Conservation (phyloP, 345 rosid genomes). For the Melaleuca alternifolia region DNA sequence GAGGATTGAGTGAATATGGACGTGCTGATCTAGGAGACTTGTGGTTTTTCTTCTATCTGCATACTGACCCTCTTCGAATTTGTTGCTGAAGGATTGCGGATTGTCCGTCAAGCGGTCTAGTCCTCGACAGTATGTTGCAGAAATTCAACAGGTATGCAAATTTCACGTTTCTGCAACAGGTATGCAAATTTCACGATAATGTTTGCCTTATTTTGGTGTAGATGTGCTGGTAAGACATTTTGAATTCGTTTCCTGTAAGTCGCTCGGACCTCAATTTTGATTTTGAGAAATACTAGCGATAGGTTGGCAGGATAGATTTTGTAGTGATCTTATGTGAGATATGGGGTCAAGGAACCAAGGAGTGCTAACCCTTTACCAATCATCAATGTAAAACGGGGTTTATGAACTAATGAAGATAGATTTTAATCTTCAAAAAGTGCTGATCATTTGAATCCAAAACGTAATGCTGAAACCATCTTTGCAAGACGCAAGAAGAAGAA, state of each 20-base stretch:
- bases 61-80: constrained; percentile 3
- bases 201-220: background rate
- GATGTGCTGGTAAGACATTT: background rate
- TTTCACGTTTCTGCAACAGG: too few species aligned
- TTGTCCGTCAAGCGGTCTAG: constrained; percentile 72
- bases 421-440: background rate
- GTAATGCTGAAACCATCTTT: background rate
- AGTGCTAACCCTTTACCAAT: background rate
- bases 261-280: background rate
- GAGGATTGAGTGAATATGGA: background rate
- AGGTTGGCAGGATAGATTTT: background rate
- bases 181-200: too few species aligned
- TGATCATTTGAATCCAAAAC: background rate
- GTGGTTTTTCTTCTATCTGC: background rate
- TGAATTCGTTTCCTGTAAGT: background rate
- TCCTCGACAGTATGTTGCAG: constrained; percentile 94
- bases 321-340: background rate
- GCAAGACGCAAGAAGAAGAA: background rate
- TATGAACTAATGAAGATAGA: background rate
- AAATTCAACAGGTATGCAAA: constrained; percentile 64
- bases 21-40: background rate
- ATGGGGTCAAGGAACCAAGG: background rate
- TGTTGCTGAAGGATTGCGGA: constrained; percentile 59
- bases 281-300: background rate
- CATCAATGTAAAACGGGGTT: background rate